Conservation (phyloP, 2,329 filamentous ascomycete species). For the Hortaea werneckii region DNA sequence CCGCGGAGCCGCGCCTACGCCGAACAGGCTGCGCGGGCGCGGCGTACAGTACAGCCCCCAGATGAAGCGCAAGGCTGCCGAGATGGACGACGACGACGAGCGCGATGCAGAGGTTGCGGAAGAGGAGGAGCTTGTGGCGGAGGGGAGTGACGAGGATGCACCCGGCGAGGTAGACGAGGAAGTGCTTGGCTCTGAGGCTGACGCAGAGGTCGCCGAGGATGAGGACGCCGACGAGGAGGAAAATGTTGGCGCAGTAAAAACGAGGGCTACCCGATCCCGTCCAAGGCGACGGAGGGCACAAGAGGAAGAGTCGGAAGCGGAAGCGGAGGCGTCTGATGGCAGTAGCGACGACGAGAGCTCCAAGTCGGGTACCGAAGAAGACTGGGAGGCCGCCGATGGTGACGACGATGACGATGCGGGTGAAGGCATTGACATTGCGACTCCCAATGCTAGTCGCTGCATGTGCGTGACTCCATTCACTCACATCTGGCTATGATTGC, state of each 20-base stretch:
- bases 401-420: constrained; percentile 36
- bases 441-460: constrained; percentile 49
- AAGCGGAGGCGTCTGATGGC: constrained; percentile 7
- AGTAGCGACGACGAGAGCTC: constrained; percentile 31
- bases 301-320: constrained; percentile 29
- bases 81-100: constrained; percentile 16
- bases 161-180: constrained; percentile 18
- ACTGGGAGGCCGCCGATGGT: constrained; percentile 43
- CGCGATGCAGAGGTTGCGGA: constrained; percentile 19
- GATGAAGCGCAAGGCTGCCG: constrained; percentile 6
- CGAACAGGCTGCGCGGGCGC: constrained; percentile 23
- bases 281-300: constrained; percentile 22
- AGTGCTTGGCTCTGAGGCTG: constrained; percentile 27
- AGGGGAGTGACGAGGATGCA: constrained; percentile 19
- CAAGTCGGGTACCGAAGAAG: constrained; percentile 39
- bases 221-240: constrained; percentile 39
- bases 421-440: constrained; percentile 35
- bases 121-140: constrained; percentile 16
- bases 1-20: constrained; percentile 20
- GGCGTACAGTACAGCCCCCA: constrained; percentile 22
- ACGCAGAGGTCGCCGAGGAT: constrained; percentile 43
- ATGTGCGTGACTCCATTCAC: constrained; percentile 42
- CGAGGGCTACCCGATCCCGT: constrained; percentile 21
- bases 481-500: constrained; percentile 16
- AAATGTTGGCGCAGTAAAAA: constrained; percentile 28